Percentiles rank a stretch among this genome's conserved stretches.
phyloP scores from a whole-genome alignment of 164 flowering plant species.

The Cinnamomum chago region DNA sequence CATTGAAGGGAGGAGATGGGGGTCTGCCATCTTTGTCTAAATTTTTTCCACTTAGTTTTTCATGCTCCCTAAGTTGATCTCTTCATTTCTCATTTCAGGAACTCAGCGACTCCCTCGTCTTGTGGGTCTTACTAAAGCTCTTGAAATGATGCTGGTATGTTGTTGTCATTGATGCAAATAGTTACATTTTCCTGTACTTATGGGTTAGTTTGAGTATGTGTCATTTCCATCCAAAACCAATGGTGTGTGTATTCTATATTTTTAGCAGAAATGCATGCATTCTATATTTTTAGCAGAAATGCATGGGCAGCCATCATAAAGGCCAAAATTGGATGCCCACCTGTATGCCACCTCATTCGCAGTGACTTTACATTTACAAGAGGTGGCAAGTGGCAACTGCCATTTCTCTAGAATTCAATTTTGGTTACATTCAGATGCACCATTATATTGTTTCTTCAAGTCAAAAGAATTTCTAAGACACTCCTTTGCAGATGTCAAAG shows the following conservation, averaged over 20 bases:
- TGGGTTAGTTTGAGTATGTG: background rate
- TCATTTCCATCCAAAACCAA: background rate
- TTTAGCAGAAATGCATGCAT: background rate
- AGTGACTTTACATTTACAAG: background rate
- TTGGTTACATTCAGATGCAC: background rate
- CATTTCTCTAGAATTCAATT: background rate
- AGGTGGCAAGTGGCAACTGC: background rate
- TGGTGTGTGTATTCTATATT: background rate
- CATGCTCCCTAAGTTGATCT: slow-evolving; percentile 3
- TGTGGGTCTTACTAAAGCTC: slow-evolving; percentile 93
- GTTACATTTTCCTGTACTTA: background rate
- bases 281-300: background rate
- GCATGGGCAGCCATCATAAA: background rate
- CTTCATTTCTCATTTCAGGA: slow-evolving; percentile 42
- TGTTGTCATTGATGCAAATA: background rate
- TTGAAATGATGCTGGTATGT: slow-evolving; percentile 98
- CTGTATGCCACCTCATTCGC: background rate
- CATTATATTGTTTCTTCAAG: background rate
- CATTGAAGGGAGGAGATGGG: no score
- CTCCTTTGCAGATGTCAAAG: slow-evolving; percentile 55
- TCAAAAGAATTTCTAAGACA: background rate
- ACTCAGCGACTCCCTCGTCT: slow-evolving; percentile 98
- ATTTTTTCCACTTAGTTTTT: background rate
- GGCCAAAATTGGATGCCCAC: background rate
- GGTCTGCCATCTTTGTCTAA: no score